Evolutionary conservation across 345 rosid species (phyloP), one percentile per base, ranked within the genome.

Genomic region (Diplotaxis tenuifolia): DNA sequence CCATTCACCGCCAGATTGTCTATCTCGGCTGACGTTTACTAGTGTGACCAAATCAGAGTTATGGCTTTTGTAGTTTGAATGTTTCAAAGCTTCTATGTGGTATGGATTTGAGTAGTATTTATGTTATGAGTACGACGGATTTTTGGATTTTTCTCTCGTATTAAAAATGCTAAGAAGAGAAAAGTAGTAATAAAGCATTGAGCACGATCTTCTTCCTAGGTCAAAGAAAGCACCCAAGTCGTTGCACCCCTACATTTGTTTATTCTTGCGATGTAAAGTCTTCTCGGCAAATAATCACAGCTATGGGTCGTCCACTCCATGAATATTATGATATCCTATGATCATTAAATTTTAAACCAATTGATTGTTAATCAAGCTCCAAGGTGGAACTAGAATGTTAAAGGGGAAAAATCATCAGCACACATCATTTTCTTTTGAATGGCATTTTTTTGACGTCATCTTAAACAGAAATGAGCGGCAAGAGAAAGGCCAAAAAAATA

Each of bases 41-140:
- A 74, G 73, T 49, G 73, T 45, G 77, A 67, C 72, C 78, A 50
- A 34, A 67, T 60, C 28, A 40, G 67, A 21, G 53, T 73, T 73
- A 58, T 71, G 22, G 56, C 53, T 72, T n/a, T 28, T 38, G 65
- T 73, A 38, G 63, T 74, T 40, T 67, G 78, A 52, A 67, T 49
- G 50, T 66, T 63, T 23, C 34, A 56, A n/a, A 62, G 19, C 0
- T 6, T 12, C 19, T 27, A 54, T 72, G 28, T 22, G 36, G 10
- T 55, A 36, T 68, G 72, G 63, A 55, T 68, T 21, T 54, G 16
- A 34, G 4, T 54, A 4, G 9, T 68, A 25, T n/a, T 54, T 34
- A 22, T 29, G 0, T 28, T 15, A 8, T 27, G 36, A 57, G 56
- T 29, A 31, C 19, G 22, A 50, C 19, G 2, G 18, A 50, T 40